Percentiles rank a stretch among this genome's conserved stretches.
These are phyloP conservation scores for Ganoderma resinaceum DNA, from an alignment of 1,284 basidiomycete genomes.

Conservation along the genomic window DNA sequence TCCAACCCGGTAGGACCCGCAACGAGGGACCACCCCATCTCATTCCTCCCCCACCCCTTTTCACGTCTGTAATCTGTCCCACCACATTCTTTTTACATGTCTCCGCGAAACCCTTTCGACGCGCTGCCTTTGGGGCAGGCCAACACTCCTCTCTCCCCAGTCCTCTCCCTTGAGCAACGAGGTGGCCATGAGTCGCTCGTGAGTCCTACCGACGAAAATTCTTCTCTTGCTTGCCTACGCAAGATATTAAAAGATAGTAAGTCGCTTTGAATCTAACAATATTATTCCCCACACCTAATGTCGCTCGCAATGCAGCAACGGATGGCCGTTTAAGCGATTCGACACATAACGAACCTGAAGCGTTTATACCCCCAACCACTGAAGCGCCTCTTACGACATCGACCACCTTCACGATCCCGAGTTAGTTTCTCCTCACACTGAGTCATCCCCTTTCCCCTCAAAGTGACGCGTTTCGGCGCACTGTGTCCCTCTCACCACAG, in stretches of 20 bases:
- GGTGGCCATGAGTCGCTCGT: neutral
- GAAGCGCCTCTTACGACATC: neutral
- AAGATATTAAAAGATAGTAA: neutral
- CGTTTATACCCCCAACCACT: neutral
- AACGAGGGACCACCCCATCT: neutral
- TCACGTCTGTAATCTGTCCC: neutral
- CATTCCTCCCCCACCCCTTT: neutral
- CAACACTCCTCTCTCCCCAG: slow-evolving; percentile 4
- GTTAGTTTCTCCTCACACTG: neutral
- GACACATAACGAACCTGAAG: neutral
- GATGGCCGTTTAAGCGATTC: neutral
- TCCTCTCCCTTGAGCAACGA: neutral
- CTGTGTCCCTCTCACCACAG: neutral
- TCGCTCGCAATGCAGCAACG: neutral
- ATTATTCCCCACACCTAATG: neutral
- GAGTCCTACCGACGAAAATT: neutral
- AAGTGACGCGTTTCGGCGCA: neutral
- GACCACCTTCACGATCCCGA: neutral
- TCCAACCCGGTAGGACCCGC: neutral
- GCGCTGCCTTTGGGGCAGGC: neutral
- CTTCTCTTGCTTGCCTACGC: neutral
- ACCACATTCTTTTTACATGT: neutral
- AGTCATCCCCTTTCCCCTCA: neutral
- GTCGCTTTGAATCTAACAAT: neutral
- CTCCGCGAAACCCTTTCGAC: neutral